Base-by-base conservation (phyloP, 257 asterid genomes). In the Plantago ovata region DNA sequence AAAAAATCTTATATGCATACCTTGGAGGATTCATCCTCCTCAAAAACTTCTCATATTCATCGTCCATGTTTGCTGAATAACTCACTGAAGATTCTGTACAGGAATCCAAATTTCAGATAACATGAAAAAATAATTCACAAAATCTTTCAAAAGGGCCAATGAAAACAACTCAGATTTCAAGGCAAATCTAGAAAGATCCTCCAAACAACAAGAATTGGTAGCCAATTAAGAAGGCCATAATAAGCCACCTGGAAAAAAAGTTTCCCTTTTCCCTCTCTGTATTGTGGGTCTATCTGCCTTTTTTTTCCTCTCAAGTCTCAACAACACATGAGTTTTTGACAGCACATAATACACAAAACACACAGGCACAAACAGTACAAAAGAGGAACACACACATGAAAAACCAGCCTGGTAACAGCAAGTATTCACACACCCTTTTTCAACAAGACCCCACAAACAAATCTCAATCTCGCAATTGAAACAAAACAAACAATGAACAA, bases 11-110 rank as follows among this genome's bases (percentile, higher is more conserved):
- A 32, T 18, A 50, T 5, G n/a, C 12, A 19, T 50, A 50, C 56
- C 56, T 50, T 50, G 56, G 56, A 50, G 56, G 56, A 50, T 50
- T 50, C 56, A 50, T 50, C 14, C 56, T 50, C 56, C 56, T 50
- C 2, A 50, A 20, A 50, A 50, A 50, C 56, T 50, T 50, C 56
- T 50, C 56, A 50, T 50, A 50, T 16, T 50, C 56, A 50, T 50
- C 56, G 38, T 55, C 60, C 60, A 55, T 55, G 23, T 16, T 21
- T 12, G 42, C 41, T 16, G 60, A 55, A 55, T 28, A 55, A 55
- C 60, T 55, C 60, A 55, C 47, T 55, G 60, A 36, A 36, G 60
- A 23, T 33, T 55, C 60, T 55, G 36, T n/a, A 55, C 4, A 55
- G 33, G 60, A 54, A 54, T 10, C 22, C 33, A 40, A 38, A 53